These are phyloP conservation scores for Boletus vinaceobasis DNA, from an alignment of 768 basidiomycete species.

Conservation along the genomic window DNA sequence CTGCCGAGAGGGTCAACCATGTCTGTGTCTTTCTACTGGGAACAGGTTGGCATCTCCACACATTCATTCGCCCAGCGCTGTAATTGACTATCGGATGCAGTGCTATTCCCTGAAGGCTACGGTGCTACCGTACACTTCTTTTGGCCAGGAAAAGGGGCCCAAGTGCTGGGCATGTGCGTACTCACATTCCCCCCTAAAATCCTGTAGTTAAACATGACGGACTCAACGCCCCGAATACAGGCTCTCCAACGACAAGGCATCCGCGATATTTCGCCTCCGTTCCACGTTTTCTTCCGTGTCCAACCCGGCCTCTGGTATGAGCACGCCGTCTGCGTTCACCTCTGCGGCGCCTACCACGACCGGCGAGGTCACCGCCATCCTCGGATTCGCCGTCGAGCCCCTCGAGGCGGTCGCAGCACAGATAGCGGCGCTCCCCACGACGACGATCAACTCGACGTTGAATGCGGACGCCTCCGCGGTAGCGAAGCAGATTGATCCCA, in stretches of 20 bases:
- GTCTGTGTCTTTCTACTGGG: conserved; percentile 82
- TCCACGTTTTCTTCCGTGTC: conserved; percentile 50
- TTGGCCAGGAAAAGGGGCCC: conserved; percentile 86
- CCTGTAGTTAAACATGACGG: neutral
- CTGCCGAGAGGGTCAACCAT: conserved; percentile 76
- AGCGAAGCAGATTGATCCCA: conserved; percentile 9
- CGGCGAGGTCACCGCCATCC: conserved; percentile 62
- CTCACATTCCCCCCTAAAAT: neutral
- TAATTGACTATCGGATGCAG: conserved; percentile 30
- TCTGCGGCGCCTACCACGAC: conserved; percentile 28
- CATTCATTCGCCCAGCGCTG: neutral
- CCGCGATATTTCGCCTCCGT: conserved; percentile 81
- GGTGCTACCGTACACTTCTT: conserved; percentile 83
- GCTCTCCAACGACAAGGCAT: conserved; percentile 87
- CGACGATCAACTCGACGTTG: conserved; percentile 26
- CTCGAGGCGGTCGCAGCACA: conserved; percentile 59
- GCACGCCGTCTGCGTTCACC: conserved; percentile 32
- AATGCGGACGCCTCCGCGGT: conserved; percentile 9
- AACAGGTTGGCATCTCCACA: conserved; percentile 46
- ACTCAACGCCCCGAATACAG: conserved; percentile 34
- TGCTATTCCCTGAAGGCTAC: conserved; percentile 80
- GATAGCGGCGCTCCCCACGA: conserved; percentile 42
- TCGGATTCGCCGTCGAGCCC: conserved; percentile 81
- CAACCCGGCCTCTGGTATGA: conserved; percentile 30
- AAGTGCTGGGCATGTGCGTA: conserved; percentile 77